Evolutionary conservation across 2,329 filamentous ascomycete genomes (phyloP), one percentile per base, ranked within the genome.

Genomic region (Pleomassaria siparia): DNA sequence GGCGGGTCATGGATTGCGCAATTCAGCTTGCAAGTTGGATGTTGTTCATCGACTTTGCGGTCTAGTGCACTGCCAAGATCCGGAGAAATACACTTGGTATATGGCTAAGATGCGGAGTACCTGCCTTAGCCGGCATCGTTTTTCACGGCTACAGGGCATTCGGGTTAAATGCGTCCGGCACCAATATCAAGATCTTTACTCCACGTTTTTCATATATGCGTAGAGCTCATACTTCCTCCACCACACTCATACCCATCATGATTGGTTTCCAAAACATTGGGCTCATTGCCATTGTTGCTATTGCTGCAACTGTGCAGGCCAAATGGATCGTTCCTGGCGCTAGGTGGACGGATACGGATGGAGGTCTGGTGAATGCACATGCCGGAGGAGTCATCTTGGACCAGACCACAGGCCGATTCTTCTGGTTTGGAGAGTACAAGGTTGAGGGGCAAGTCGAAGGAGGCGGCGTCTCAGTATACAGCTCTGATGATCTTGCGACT

Each of bases 361-460:
- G 81, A 0, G 76, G 79, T n/a, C 61, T 83, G 11, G 76, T 85
- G 44, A 85, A 83, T 43, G 82, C 82, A 1, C 82, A 86, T 59
- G 83, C 82, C 1, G 82, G 82, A 1, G 77, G 76, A 11, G 71
- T 85, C 6, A 76, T 76, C 0, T 61, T 79, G 0, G 80, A 84
- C 32, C 64, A 77, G 30, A 73, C 75, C 4, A 75, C 74, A 0
- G 77, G 77, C 13, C 80, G 74, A 49, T 85, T 82, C 61, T 85
- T 77, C 67, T 78, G 76, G 74, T 85, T 84, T 46, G 82, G 82
- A 28, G 82, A 85, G 59, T 80, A 83, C 67, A 85, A 85, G 66
- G 67, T 75, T 10, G 64, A 84, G 54, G 80, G 76, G 0, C 79
- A 82, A 51, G 74, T 72, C 7, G 82, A 85, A 57, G 82, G 82